These are phyloP conservation scores for Verticillium zaregamsianum DNA, from an alignment of 2,329 filamentous ascomycete species.

Conservation along the genomic window DNA sequence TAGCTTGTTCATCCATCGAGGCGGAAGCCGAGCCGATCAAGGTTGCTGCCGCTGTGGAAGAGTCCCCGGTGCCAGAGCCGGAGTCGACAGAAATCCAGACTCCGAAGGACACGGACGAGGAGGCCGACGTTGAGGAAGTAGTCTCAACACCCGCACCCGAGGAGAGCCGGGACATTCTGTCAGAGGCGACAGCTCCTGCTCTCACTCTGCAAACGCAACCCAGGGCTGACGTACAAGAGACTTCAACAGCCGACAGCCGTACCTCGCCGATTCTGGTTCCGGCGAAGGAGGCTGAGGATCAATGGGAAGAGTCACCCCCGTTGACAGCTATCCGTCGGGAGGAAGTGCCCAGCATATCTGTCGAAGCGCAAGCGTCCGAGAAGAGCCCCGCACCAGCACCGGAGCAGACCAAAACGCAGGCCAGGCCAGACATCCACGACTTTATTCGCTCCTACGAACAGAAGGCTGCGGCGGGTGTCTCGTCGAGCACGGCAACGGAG, in stretches of 20 bases:
- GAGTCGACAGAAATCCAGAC: not conserved
- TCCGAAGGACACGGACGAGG: not conserved
- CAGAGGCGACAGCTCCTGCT: not conserved
- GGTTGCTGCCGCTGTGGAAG: too few species aligned
- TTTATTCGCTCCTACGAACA: constrained; percentile 12
- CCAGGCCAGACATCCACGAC: not conserved
- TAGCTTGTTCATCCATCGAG: too few species aligned
- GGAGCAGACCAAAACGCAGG: not conserved
- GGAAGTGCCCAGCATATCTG: not conserved
- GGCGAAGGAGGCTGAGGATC: not conserved
- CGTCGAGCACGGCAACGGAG: not conserved
- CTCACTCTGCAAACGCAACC: not conserved
- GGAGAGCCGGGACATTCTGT: not conserved
- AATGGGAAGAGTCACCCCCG: not conserved
- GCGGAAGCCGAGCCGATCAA: too few species aligned
- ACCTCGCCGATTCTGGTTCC: not conserved
- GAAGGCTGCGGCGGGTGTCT: constrained; percentile 7
- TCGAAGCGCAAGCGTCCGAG: not conserved
- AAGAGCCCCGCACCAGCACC: not conserved
- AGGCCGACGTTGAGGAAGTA: too few species aligned
- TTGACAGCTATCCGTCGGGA: not conserved
- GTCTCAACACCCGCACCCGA: not conserved
- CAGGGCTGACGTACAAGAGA: too few species aligned
- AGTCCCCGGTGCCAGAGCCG: too few species aligned
- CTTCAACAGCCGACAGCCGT: not conserved